phyloP scores from a whole-genome alignment of 2,329 filamentous ascomycete species.

The Zelopaecilomyces penicillatus region DNA sequence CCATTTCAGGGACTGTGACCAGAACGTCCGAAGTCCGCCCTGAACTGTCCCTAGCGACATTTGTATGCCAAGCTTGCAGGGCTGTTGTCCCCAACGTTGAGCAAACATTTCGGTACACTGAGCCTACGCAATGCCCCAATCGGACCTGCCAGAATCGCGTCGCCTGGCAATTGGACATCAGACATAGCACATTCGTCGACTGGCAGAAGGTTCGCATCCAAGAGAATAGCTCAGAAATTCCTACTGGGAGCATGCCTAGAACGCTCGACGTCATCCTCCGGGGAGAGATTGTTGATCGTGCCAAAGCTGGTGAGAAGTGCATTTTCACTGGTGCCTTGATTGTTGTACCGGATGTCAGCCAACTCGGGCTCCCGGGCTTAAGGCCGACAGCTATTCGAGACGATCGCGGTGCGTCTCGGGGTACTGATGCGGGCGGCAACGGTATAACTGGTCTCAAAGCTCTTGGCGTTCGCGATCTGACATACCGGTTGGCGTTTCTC shows the following conservation, averaged over 20 bases:
- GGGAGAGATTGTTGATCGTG: constrained; percentile 94
- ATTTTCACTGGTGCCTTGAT: constrained; percentile 95
- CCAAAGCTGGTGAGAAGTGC: constrained; percentile 96
- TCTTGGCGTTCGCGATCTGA: constrained; percentile 88
- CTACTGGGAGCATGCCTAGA: constrained; percentile 94
- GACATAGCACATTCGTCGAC: constrained; percentile 95
- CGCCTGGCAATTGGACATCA: constrained; percentile 95
- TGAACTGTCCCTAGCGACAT: constrained; percentile 85
- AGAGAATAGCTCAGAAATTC: constrained; percentile 97
- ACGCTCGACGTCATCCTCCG: constrained; percentile 96
- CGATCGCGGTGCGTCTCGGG: constrained; percentile 62
- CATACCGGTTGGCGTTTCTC: constrained; percentile 92
- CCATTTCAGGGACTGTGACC: constrained; percentile 94
- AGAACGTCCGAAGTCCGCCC: constrained; percentile 94
- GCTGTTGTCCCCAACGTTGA: constrained; percentile 83
- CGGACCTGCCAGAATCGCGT: constrained; percentile 75
- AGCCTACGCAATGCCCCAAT: constrained; percentile 93
- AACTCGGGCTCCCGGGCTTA: constrained; percentile 81
- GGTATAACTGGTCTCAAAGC: constrained; percentile 86
- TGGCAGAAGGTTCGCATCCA: constrained; percentile 99
- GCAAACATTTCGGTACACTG: constrained; percentile 95
- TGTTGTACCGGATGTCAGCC: constrained; percentile 93
- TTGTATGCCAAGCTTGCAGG: constrained; percentile 82
- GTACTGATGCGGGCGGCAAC: constrained; percentile 70
- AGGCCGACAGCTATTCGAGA: constrained; percentile 78